phyloP scores from a whole-genome alignment of 2,329 filamentous ascomycete species.

The Xenoacremonium recifei region DNA sequence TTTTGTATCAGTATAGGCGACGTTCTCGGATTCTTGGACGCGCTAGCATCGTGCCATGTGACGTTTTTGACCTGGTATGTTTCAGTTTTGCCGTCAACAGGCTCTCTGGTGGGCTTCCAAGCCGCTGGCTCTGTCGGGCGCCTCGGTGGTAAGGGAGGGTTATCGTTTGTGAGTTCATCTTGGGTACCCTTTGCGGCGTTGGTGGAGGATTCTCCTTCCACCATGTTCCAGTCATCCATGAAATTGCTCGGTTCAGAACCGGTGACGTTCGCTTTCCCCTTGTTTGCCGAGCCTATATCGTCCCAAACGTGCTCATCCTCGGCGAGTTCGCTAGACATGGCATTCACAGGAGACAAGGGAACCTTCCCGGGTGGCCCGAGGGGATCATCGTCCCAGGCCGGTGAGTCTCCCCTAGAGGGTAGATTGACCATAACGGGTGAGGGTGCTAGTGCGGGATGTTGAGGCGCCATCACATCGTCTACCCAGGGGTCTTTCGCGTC shows the following conservation, averaged over 20 bases:
- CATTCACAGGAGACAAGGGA: slow-evolving; percentile 18
- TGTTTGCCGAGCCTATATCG: slow-evolving; percentile 39
- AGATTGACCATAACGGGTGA: slow-evolving; percentile 36
- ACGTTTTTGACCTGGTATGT: slow-evolving; percentile 94
- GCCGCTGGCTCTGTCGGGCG: slow-evolving; percentile 25
- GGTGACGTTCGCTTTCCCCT: slow-evolving; percentile 37
- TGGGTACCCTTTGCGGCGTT: slow-evolving; percentile 8
- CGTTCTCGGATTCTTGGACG: slow-evolving; percentile 61
- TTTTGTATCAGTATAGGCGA: slow-evolving; percentile 92
- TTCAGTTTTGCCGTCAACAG: slow-evolving; percentile 56
- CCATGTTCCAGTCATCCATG: slow-evolving; percentile 51
- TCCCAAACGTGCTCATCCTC: slow-evolving; percentile 51
- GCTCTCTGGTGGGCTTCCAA: slow-evolving; percentile 40
- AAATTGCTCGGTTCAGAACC: slow-evolving; percentile 16
- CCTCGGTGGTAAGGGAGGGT: slow-evolving; percentile 40
- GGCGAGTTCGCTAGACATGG: slow-evolving; percentile 32
- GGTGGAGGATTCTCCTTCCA: slow-evolving; percentile 40
- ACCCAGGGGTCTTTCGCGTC: slow-evolving; percentile 29
- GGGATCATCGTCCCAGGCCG: slow-evolving; percentile 40
- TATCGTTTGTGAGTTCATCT: too few species aligned
- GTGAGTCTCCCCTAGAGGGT: slow-evolving; percentile 36
- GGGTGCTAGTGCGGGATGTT: slow-evolving; percentile 18
- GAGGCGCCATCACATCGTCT: slow-evolving; percentile 28
- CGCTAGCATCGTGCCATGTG: slow-evolving; percentile 71
- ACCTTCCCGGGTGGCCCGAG: slow-evolving; percentile 23